These are phyloP conservation scores for Cucurbitaria berberidis DNA, from an alignment of 2,329 filamentous ascomycete species.

Conservation along the genomic window DNA sequence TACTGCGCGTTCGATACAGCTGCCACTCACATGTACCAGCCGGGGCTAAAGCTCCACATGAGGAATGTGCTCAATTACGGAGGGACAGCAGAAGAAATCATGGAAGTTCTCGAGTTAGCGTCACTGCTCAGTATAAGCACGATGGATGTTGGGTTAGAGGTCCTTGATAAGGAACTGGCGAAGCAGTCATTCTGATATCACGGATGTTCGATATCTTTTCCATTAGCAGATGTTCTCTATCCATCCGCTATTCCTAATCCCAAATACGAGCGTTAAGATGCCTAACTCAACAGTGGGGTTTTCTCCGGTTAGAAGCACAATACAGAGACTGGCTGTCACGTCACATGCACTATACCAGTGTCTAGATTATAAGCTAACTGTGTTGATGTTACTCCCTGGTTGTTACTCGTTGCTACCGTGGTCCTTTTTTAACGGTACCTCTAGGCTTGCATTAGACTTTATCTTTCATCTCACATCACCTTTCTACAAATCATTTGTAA, in stretches of 20 bases:
- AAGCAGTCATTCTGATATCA: not conserved
- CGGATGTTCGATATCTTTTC: not conserved
- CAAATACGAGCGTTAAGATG: too few species aligned
- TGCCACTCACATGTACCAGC: conserved; percentile 56
- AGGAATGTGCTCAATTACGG: conserved; percentile 56
- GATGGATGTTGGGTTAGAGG: conserved; percentile 32
- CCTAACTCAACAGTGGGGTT: too few species aligned
- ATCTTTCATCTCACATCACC: too few species aligned
- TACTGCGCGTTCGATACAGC: conserved; percentile 58
- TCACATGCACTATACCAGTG: too few species aligned
- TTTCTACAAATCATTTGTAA: too few species aligned
- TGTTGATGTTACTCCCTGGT: too few species aligned
- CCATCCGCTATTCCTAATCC: not conserved
- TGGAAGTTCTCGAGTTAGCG: conserved; percentile 57
- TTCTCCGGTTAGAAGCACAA: too few species aligned
- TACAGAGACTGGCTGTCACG: too few species aligned
- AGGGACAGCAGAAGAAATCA: conserved; percentile 55
- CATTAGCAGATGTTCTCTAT: not conserved
- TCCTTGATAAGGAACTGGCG: conserved; percentile 33
- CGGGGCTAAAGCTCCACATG: conserved; percentile 58
- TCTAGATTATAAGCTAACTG: too few species aligned
- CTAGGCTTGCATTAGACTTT: too few species aligned
- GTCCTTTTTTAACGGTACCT: too few species aligned
- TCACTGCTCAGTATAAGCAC: conserved; percentile 42
- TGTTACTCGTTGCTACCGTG: too few species aligned